phyloP scores from a whole-genome alignment of 345 rosid species.

The Microthlaspi erraticum region DNA sequence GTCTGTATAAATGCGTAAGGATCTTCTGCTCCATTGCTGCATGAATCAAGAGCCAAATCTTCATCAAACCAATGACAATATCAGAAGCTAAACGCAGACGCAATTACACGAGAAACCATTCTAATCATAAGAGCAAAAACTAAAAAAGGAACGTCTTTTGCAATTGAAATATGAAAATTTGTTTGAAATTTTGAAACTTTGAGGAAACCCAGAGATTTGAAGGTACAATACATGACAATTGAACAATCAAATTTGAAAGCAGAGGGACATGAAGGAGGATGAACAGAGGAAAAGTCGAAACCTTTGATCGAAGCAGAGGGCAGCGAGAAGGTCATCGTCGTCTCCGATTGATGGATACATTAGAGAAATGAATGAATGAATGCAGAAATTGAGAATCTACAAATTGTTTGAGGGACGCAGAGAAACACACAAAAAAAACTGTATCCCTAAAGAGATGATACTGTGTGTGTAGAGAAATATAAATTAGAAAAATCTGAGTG shows the following conservation, averaged over 20 bases:
- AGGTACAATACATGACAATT: not conserved
- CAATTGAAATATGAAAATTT: not conserved
- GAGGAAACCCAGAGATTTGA: conserved; percentile 10
- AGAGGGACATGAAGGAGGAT: not conserved
- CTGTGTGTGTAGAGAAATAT: conserved; percentile 21
- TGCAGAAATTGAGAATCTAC: conserved; percentile 28
- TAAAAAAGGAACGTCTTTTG: not conserved
- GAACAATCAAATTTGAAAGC: conserved; percentile 2
- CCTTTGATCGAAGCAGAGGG: conserved; percentile 45
- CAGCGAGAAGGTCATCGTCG: conserved; percentile 38
- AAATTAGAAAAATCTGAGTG: conserved; percentile 15
- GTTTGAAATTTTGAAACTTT: not conserved
- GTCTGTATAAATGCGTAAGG: conserved; percentile 37
- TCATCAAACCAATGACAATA: conserved; percentile 12
- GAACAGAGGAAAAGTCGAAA: not conserved
- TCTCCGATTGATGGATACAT: conserved; percentile 35
- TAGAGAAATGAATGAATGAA: not conserved
- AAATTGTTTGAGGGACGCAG: not conserved
- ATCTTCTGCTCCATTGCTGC: conserved; percentile 39
- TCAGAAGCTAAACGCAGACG: not conserved
- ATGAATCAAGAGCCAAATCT: conserved; percentile 11
- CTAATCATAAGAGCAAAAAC: not conserved
- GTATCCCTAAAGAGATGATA: conserved; percentile 19
- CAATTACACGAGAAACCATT: not conserved
- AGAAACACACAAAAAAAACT: not conserved